These are phyloP conservation scores for Crithidia acanthocephali DNA, from an alignment of 208 protist species.

Conservation along the genomic window DNA sequence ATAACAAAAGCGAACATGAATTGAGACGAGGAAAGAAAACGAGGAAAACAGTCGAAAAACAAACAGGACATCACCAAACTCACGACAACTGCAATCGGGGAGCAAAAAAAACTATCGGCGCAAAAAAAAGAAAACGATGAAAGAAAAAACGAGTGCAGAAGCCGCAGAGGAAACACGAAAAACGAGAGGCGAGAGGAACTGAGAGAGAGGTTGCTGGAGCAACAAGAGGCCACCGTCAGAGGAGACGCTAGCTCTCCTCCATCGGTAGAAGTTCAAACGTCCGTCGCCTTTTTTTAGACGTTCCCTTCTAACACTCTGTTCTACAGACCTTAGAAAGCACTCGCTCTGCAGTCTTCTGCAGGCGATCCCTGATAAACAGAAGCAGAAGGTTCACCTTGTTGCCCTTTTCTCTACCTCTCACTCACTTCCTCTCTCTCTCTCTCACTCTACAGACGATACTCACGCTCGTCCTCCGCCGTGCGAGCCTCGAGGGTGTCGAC, in stretches of 20 bases:
- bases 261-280: too few relatives aligned
- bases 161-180: conserved; percentile 1
- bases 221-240: too few relatives aligned
- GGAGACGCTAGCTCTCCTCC: too few relatives aligned
- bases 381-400: not conserved
- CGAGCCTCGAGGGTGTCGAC: conserved; percentile 85
- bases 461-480: conserved; percentile 50
- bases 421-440: not conserved
- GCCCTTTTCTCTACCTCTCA: too few relatives aligned
- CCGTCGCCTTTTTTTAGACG: too few relatives aligned
- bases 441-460: conserved; percentile 55
- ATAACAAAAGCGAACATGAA: not conserved
- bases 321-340: too few relatives aligned
- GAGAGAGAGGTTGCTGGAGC: not conserved
- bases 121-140: conserved; percentile 11
- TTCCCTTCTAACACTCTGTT: not conserved
- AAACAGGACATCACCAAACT: not conserved
- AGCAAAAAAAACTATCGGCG: conserved; percentile 5
- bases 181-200: not conserved
- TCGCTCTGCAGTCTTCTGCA: not conserved
- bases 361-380: not conserved
- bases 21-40: not conserved
- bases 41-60: conserved; percentile 3
- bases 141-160: conserved; percentile 4
- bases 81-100: conserved; percentile 1